Evolutionary conservation across 2,329 filamentous ascomycete genomes (phyloP).

Genomic region (Fusarium oligoseptatum): DNA sequence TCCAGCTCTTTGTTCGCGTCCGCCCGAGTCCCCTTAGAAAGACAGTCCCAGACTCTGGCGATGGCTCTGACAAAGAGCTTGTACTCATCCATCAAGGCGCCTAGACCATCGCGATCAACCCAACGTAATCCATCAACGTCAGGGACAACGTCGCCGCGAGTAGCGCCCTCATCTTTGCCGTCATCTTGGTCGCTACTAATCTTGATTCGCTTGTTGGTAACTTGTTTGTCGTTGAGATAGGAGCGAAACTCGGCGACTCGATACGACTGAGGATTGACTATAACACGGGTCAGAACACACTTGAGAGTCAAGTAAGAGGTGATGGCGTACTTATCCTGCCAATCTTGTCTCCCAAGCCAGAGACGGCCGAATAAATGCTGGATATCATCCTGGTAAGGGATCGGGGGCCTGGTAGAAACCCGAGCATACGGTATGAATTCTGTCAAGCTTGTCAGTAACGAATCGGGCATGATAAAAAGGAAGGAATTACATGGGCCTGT

Average conservation of each 20-base stretch:
- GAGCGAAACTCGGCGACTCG: slow-evolving; percentile 44
- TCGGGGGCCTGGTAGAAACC: slow-evolving; percentile 27
- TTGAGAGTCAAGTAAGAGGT: not conserved
- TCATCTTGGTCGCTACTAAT: slow-evolving; percentile 32
- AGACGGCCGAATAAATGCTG: slow-evolving; percentile 42
- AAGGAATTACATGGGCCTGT: slow-evolving; percentile 27
- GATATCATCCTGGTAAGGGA: slow-evolving; percentile 49
- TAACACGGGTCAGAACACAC: slow-evolving; percentile 7
- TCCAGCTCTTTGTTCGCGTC: slow-evolving; percentile 44
- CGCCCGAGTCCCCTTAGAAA: slow-evolving; percentile 30
- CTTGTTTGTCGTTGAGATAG: slow-evolving; percentile 37
- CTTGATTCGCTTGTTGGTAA: slow-evolving; percentile 47
- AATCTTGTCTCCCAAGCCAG: slow-evolving; percentile 45
- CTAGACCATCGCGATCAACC: slow-evolving; percentile 44
- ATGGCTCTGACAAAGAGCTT: slow-evolving; percentile 41
- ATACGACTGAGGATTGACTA: slow-evolving; percentile 44
- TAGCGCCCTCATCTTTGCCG: not conserved
- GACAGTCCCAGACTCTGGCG: slow-evolving; percentile 35
- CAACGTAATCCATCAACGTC: slow-evolving; percentile 36
- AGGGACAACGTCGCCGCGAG: not conserved
- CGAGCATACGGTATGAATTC: slow-evolving; percentile 43
- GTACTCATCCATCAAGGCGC: slow-evolving; percentile 42
- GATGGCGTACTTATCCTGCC: slow-evolving; percentile 41
- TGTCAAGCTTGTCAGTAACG: slow-evolving; percentile 12
- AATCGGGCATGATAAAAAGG: not conserved